Evolutionary conservation across 2,329 filamentous ascomycete genomes (phyloP).

Genomic region (Seiridium cupressi): DNA sequence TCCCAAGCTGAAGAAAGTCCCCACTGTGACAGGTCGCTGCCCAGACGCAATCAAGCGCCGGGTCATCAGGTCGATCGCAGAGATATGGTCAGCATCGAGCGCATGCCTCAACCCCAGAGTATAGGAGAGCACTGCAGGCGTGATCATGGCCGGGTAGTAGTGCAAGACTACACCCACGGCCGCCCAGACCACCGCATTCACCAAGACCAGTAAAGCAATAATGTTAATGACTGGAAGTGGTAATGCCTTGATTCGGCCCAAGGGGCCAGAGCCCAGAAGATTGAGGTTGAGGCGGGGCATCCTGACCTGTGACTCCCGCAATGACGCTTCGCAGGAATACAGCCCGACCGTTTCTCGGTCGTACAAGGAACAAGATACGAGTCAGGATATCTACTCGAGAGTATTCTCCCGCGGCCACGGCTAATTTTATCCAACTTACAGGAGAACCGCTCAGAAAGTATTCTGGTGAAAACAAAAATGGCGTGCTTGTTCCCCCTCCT

Average conservation of each 20-base stretch:
- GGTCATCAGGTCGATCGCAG: constrained; percentile 92
- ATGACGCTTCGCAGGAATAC: too few relatives aligned
- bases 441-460: neutral
- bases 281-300: constrained; percentile 13
- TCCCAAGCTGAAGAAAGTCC: constrained; percentile 90
- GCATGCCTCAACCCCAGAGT: constrained; percentile 89
- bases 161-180: constrained; percentile 50
- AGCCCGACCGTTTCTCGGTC: too few relatives aligned
- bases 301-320: neutral
- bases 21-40: constrained; percentile 84
- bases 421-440: too few relatives aligned
- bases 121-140: constrained; percentile 81
- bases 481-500: neutral
- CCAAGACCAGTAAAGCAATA: constrained; percentile 46
- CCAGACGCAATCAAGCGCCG: constrained; percentile 82
- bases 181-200: constrained; percentile 57
- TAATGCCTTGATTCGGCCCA: constrained; percentile 22
- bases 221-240: constrained; percentile 38
- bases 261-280: constrained; percentile 13
- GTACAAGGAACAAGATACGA: too few relatives aligned
- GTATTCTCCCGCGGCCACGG: too few relatives aligned
- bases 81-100: constrained; percentile 90
- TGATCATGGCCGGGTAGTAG: constrained; percentile 62
- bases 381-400: too few relatives aligned
- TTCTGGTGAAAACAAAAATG: neutral